Percentiles rank a stretch among this genome's conserved stretches.
These are phyloP conservation scores for Fusarium illudens DNA, from an alignment of 2,329 filamentous ascomycete species.

Conservation along the genomic window DNA sequence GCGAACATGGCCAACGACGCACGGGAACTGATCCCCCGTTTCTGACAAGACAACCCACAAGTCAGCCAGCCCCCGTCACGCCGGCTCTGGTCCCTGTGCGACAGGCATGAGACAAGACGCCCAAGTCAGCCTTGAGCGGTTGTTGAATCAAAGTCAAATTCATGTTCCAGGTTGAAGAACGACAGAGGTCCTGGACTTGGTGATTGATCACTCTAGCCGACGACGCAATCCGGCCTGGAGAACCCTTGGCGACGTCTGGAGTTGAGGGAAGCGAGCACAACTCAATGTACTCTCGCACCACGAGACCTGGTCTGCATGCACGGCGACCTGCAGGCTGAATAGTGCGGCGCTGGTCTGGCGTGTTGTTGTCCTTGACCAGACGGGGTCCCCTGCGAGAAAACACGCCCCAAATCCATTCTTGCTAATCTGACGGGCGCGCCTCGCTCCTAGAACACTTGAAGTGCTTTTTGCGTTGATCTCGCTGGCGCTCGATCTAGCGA, in stretches of 20 bases:
- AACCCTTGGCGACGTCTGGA: background rate
- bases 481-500: slow-evolving; percentile 24
- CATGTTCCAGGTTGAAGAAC: background rate
- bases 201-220: background rate
- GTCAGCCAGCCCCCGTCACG: slow-evolving; percentile 26
- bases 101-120: background rate
- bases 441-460: background rate
- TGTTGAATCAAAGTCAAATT: background rate
- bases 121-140: background rate
- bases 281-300: slow-evolving; percentile 35
- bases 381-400: slow-evolving; percentile 35
- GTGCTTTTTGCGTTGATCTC: slow-evolving; percentile 16
- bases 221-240: background rate
- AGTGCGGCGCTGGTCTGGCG: slow-evolving; percentile 38
- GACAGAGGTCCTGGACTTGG: background rate
- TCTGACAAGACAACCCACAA: slow-evolving; percentile 18
- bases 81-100: slow-evolving; percentile 3
- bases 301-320: slow-evolving; percentile 46
- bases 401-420: slow-evolving; percentile 21
- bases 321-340: slow-evolving; percentile 42
- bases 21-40: slow-evolving; percentile 21
- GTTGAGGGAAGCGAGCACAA: slow-evolving; percentile 14
- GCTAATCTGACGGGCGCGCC: slow-evolving; percentile 10
- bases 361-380: slow-evolving; percentile 25
- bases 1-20: slow-evolving; percentile 8